Evolutionary conservation across 2,329 filamentous ascomycete species (phyloP).

Genomic region (Trichoderma koningiopsis): DNA sequence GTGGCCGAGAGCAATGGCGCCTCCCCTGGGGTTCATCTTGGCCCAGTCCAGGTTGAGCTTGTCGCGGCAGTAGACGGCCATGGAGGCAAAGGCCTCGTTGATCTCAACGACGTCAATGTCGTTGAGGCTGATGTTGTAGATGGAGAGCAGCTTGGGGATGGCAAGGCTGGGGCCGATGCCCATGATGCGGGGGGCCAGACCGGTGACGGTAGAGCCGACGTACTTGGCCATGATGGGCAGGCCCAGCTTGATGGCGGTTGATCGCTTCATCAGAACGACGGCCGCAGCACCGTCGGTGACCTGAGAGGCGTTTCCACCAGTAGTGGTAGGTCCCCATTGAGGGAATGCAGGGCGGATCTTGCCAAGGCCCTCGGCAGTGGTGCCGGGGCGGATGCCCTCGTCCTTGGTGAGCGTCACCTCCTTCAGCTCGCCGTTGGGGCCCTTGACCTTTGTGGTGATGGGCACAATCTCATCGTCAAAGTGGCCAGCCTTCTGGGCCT

Average conservation of each 20-base stretch:
- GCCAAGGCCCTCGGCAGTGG: slow-evolving; percentile 75
- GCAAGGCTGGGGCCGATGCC: slow-evolving; percentile 80
- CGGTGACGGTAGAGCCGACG: slow-evolving; percentile 86
- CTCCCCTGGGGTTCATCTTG: slow-evolving; percentile 81
- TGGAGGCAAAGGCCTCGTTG: slow-evolving; percentile 97
- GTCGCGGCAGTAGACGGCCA: slow-evolving; percentile 92
- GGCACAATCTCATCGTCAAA: slow-evolving; percentile 95
- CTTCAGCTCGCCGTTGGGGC: slow-evolving; percentile 76
- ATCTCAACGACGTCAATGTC: slow-evolving; percentile 91
- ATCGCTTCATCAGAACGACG: slow-evolving; percentile 90
- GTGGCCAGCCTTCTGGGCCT: slow-evolving; percentile 85
- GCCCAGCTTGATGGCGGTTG: slow-evolving; percentile 79
- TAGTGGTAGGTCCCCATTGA: slow-evolving; percentile 76
- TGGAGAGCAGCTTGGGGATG: slow-evolving; percentile 79
- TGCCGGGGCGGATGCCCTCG: slow-evolving; percentile 88
- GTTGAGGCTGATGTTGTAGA: slow-evolving; percentile 74
- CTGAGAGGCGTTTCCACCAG: slow-evolving; percentile 91
- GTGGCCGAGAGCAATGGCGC: slow-evolving; percentile 81
- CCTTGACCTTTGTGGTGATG: slow-evolving; percentile 79
- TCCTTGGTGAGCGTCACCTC: slow-evolving; percentile 80
- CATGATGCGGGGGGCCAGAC: slow-evolving; percentile 93
- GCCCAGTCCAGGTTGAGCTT: slow-evolving; percentile 68
- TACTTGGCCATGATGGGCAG: slow-evolving; percentile 95
- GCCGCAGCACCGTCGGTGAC: slow-evolving; percentile 93
- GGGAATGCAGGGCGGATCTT: slow-evolving; percentile 93